Conservation (phyloP, 768 basidiomycete species). For the Pleurotus salmoneostramineus region DNA sequence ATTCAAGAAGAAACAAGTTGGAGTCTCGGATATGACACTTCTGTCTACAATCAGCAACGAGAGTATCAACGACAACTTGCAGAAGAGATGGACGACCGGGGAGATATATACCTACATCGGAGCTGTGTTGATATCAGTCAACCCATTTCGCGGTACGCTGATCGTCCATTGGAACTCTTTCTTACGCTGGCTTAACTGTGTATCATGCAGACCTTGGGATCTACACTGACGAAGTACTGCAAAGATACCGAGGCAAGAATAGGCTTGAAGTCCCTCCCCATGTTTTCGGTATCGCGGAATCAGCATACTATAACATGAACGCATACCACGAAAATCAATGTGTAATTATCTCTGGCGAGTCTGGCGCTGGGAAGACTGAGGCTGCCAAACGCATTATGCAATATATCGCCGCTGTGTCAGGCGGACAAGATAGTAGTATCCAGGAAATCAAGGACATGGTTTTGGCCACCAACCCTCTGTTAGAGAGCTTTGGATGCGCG, state of each 20-base stretch:
- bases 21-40: constrained; percentile 98
- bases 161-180: constrained; percentile 10
- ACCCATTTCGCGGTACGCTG: constrained; percentile 84
- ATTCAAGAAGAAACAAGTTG: constrained; percentile 99
- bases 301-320: constrained; percentile 98
- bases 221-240: constrained; percentile 87
- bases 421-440: constrained; percentile 83
- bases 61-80: constrained; percentile 94
- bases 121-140: constrained; percentile 97
- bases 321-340: constrained; percentile 99
- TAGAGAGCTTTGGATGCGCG: constrained; percentile 98
- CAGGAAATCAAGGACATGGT: constrained; percentile 99
- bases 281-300: constrained; percentile 96
- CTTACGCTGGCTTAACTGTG: not conserved
- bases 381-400: constrained; percentile 99
- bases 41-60: constrained; percentile 97
- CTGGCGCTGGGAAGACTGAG: constrained; percentile 98
- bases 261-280: constrained; percentile 97
- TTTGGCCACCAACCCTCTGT: constrained; percentile 91
- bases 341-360: constrained; percentile 99
- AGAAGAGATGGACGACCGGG: constrained; percentile 91
- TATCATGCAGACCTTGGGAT: constrained; percentile 80
- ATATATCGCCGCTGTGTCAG: constrained; percentile 96
- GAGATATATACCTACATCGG: constrained; percentile 99
- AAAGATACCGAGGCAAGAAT: constrained; percentile 92